Evolutionary conservation across 208 protist genomes (phyloP).

Genomic region (Trichomonas gallinae): DNA sequence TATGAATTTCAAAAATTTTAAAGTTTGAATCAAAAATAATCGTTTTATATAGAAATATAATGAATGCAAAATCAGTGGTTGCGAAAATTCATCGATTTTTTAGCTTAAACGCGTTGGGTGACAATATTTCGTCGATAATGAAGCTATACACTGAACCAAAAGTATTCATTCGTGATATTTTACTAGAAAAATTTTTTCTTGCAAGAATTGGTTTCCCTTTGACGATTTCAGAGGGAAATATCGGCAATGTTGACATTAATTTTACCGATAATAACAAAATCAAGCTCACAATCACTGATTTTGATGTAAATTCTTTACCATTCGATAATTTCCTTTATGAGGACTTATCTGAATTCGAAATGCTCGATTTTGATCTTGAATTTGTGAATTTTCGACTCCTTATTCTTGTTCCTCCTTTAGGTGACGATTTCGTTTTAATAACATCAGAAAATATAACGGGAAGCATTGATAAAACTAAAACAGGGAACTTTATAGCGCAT

Average conservation of each 20-base stretch:
- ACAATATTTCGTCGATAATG: background rate
- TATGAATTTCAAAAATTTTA: no score
- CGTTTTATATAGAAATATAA: no score
- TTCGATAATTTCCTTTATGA: background rate
- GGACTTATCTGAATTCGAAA: background rate
- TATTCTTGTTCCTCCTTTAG: background rate
- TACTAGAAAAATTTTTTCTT: background rate
- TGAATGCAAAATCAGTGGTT: no score
- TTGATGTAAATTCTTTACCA: background rate
- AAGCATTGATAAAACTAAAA: background rate
- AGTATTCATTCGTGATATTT: background rate
- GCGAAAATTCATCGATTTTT: background rate
- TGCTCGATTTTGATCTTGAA: background rate
- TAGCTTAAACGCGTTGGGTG: background rate
- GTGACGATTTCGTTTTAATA: background rate
- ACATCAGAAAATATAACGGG: background rate
- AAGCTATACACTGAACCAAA: background rate
- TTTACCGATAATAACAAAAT: background rate
- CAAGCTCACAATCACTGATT: background rate
- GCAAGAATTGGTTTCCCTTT: background rate
- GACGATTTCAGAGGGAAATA: background rate
- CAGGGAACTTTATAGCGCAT: background rate
- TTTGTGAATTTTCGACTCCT: background rate
- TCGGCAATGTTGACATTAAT: background rate
- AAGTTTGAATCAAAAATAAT: no score